Evolutionary conservation across 805 yeast genomes (phyloP).

Genomic region (Maudiozyma bulderi): DNA sequence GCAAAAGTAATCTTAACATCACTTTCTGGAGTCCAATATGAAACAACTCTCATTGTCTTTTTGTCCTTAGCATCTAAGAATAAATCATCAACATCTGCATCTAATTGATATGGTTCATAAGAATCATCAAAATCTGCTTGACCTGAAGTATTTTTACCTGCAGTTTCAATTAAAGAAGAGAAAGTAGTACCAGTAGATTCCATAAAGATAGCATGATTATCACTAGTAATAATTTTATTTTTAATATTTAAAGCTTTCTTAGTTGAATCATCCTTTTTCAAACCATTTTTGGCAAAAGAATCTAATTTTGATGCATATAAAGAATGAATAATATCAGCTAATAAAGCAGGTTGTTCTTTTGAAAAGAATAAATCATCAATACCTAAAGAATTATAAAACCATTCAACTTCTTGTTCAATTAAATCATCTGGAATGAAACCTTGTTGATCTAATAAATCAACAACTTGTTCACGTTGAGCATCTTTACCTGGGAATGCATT

Average conservation of each 20-base stretch:
- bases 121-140: conserved; percentile 5
- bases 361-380: conserved; percentile 91
- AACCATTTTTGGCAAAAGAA: conserved; percentile 59
- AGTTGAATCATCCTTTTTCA: conserved; percentile 17
- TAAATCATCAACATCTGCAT: conserved; percentile 68
- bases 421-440: conserved; percentile 86
- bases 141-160: neutral
- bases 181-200: conserved; percentile 40
- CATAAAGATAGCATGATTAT: conserved; percentile 85
- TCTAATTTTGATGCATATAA: conserved; percentile 88
- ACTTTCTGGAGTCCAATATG: conserved; percentile 34
- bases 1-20: conserved; percentile 45
- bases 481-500: conserved; percentile 72
- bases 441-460: conserved; percentile 67
- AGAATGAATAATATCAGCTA: conserved; percentile 78
- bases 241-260: conserved; percentile 45
- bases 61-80: conserved; percentile 53
- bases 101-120: conserved; percentile 43
- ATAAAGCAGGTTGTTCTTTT: conserved; percentile 68
- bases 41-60: conserved; percentile 71
- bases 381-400: conserved; percentile 84
- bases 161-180: neutral
- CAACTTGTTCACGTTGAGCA: conserved; percentile 69
- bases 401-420: conserved; percentile 75
- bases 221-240: conserved; percentile 60